Conservation (phyloP, 2,329 filamentous ascomycete genomes). For the Aspergillus neoniger region DNA sequence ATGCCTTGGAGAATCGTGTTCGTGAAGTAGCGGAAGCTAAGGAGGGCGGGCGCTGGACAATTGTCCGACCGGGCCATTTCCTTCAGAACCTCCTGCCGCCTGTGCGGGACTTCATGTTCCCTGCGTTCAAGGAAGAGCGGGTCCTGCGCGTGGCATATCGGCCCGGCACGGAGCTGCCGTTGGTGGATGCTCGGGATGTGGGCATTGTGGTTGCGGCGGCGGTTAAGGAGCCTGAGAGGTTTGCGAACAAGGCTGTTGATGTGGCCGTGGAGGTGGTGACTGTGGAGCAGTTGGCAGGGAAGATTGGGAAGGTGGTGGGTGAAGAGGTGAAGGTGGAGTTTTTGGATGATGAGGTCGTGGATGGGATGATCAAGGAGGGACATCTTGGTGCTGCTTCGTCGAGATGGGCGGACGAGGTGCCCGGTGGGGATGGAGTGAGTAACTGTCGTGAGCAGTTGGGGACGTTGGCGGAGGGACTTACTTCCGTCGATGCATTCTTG, state of each 20-base stretch:
- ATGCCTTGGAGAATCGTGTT: not conserved
- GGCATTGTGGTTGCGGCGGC: slow-evolving; percentile 1
- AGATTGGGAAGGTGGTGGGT: not conserved
- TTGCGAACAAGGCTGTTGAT: not conserved
- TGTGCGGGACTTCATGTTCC: not conserved
- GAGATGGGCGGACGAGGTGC: not conserved
- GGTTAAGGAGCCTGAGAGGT: not conserved
- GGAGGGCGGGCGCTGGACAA: not conserved
- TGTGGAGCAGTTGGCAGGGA: not conserved
- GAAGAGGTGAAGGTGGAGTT: not conserved
- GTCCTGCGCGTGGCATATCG: not conserved
- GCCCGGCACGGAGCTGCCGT: not conserved
- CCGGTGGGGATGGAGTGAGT: not conserved
- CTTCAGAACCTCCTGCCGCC: slow-evolving; percentile 1
- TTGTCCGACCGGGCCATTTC: not conserved
- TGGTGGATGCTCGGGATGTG: slow-evolving; percentile 1
- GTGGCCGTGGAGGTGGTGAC: not conserved
- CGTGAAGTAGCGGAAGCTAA: not conserved
- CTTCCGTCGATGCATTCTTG: not conserved
- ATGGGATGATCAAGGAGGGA: not conserved
- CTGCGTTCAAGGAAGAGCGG: not conserved
- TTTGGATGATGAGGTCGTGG: not conserved
- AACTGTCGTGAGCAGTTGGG: not conserved
- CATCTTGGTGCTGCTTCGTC: not conserved
- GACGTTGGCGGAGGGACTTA: not conserved